Evolutionary conservation across 106 monocot genomes (phyloP).

Genomic region (Platanthera guangdongensis): DNA sequence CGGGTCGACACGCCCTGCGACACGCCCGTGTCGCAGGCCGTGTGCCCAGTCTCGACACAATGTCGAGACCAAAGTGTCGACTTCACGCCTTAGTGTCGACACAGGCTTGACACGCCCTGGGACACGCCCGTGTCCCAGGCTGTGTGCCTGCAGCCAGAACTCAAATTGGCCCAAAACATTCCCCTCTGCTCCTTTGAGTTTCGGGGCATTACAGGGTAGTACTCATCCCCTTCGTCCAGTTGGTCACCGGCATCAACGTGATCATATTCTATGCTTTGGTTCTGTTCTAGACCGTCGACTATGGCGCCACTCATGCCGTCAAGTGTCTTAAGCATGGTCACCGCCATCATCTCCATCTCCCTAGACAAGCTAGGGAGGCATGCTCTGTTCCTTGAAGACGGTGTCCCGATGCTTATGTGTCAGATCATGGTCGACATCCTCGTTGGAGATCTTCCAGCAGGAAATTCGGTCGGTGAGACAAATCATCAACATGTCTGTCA

Average conservation of each 20-base stretch:
- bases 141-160: too few species aligned
- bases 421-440: conserved; percentile 24
- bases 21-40: too few species aligned
- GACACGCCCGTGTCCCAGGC: too few species aligned
- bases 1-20: too few species aligned
- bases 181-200: too few species aligned
- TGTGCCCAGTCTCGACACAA: too few species aligned
- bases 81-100: too few species aligned
- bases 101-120: too few species aligned
- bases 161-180: too few species aligned
- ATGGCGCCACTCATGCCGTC: neutral
- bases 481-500: conserved; percentile 15
- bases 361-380: neutral
- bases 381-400: neutral
- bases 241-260: conserved; percentile 13
- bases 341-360: conserved; percentile 7
- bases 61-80: too few species aligned
- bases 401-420: neutral
- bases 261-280: conserved; percentile 14
- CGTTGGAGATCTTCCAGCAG: conserved; percentile 20
- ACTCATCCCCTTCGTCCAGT: conserved; percentile 5
- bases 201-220: too few species aligned
- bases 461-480: conserved; percentile 24
- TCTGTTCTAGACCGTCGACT: conserved; percentile 8
- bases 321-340: neutral